Evolutionary conservation across 306 rosid genomes (phyloP), one percentile per base, ranked within the genome.

Genomic region (Citrullus colocynthis): DNA sequence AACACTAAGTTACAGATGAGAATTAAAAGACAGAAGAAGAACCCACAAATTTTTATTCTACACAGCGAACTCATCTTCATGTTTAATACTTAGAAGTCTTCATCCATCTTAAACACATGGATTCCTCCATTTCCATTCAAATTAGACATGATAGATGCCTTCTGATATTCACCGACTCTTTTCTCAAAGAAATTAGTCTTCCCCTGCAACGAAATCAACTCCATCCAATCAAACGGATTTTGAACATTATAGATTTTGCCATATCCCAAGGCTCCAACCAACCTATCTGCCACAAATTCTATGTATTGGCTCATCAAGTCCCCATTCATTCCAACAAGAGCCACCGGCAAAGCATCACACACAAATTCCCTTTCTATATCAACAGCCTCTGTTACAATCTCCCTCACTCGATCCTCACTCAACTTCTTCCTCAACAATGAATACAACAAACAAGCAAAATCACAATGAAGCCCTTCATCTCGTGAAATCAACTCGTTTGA

Each of bases 151-250:
- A 93, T 93, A 0, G 96, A 85, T 1, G 97, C 96, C 81, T 86
- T 93, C 86, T 91, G 96, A 24, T 91, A 93, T 10, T 93, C 98
- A 0, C 98, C 97, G 1, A 93, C 98, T 4, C 97, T 82, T 80
- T 91, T 88, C 81, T 93, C 98, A 9, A 93, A 93, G 80, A 93
- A 93, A 65, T 93, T 93, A 3, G 97, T 91, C 80, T 93, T 93
- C 24, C 98, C 96, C 74, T 93, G 97, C 71, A 93, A 80, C 1
- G 97, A 91, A n/a, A 93, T 93, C 83, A 93, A 66, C 79, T 93
- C 98, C 98, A 93, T 93, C 98, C 98, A 93, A 77, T 91, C 98
- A 30, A 93, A 93, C 0, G 98, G 98, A 71, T 93, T 93, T 71
- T 76, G 87, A 0, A 59, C 93, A 39, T 86, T 76, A n/a, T 90